Percentiles rank a stretch among this genome's conserved stretches.
These are phyloP conservation scores for Prunus mume DNA, from an alignment of 306 rosid species.

Conservation along the genomic window DNA sequence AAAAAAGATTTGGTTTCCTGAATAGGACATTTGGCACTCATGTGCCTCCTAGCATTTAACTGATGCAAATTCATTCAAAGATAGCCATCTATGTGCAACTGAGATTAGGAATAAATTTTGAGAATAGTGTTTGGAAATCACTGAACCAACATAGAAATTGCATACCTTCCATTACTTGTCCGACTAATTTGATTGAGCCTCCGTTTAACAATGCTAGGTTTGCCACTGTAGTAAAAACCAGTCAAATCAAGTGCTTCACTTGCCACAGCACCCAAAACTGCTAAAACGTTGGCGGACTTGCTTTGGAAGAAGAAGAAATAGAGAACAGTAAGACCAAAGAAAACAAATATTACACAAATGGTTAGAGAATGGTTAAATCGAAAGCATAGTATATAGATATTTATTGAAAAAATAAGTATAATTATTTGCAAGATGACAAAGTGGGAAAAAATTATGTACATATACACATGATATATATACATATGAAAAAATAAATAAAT, in stretches of 20 bases:
- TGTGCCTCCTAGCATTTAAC: not conserved
- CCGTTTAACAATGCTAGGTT: constrained; percentile 57
- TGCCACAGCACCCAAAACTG: constrained; percentile 89
- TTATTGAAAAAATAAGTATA: not conserved
- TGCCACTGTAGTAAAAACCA: constrained; percentile 87
- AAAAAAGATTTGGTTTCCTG: not conserved
- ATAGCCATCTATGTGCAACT: not conserved
- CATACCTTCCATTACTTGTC: constrained; percentile 69
- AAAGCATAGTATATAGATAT: not conserved
- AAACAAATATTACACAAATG: not conserved
- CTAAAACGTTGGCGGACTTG: constrained; percentile 96
- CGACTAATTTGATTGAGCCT: constrained; percentile 56
- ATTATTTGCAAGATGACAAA: not conserved
- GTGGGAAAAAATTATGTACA: not conserved
- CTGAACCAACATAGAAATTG: not conserved
- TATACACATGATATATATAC: not conserved
- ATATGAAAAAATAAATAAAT: not conserved
- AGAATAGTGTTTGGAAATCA: not conserved
- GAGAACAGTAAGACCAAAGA: constrained; percentile 33
- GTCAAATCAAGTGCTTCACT: constrained; percentile 90
- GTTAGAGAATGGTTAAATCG: not conserved
- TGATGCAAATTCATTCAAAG: not conserved
- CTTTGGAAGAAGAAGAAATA: constrained; percentile 48
- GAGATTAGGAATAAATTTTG: not conserved
- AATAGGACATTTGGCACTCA: not conserved